These are phyloP conservation scores for Solanum hybrid DNA, from an alignment of 305 asterid species.

Conservation along the genomic window DNA sequence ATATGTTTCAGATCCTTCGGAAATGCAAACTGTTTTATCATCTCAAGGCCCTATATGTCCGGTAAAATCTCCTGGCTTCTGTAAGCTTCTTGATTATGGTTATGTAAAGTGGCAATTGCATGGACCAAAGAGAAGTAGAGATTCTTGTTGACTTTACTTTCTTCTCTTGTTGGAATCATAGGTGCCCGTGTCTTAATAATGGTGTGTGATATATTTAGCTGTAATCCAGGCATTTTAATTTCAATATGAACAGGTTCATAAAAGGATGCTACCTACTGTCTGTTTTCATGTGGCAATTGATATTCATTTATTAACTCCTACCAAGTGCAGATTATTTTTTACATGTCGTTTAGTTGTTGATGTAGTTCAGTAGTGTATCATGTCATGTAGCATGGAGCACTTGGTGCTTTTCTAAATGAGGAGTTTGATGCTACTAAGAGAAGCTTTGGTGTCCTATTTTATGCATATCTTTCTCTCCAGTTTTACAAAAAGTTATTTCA, in stretches of 20 bases:
- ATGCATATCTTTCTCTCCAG: background rate
- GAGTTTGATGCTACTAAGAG: background rate
- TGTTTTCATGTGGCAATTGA: background rate
- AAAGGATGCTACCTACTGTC: background rate
- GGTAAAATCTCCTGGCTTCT: constrained; percentile 38
- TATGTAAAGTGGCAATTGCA: background rate
- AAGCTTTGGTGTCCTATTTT: background rate
- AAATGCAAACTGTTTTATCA: constrained; percentile 82
- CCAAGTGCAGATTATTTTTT: background rate
- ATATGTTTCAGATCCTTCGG: constrained; percentile 88
- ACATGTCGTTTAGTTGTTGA: background rate
- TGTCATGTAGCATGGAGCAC: background rate
- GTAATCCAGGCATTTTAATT: background rate
- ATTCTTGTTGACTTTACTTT: background rate
- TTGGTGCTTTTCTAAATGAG: background rate
- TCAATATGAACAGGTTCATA: background rate
- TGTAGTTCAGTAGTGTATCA: background rate
- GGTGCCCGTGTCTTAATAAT: background rate
- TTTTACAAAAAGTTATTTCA: background rate
- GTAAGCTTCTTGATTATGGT: background rate
- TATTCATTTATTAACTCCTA: background rate
- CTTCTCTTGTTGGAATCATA: background rate
- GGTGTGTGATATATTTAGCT: background rate
- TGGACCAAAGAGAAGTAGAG: background rate
- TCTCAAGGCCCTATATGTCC: constrained; percentile 94